Evolutionary conservation across 805 yeast genomes (phyloP).

Genomic region (Candida chauliodis): DNA sequence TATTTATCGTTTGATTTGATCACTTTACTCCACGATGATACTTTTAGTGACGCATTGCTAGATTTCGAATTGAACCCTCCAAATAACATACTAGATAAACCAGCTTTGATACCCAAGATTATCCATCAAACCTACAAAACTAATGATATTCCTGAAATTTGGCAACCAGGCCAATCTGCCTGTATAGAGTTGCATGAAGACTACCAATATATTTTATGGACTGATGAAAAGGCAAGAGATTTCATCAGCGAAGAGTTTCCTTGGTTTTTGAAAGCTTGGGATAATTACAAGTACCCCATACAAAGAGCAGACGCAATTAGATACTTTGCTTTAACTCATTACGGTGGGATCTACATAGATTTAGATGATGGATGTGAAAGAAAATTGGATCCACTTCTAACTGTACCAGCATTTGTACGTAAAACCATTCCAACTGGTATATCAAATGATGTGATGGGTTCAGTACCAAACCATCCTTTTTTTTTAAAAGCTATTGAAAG

Average conservation of each 20-base stretch:
- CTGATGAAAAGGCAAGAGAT: slow-evolving; percentile 76
- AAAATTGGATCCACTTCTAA: slow-evolving; percentile 72
- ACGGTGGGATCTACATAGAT: slow-evolving; percentile 89
- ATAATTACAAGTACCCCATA: slow-evolving; percentile 73
- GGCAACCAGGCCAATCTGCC: slow-evolving; percentile 74
- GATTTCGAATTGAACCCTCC: slow-evolving; percentile 61
- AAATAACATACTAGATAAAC: slow-evolving; percentile 38
- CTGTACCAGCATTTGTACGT: slow-evolving; percentile 81
- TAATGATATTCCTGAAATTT: slow-evolving; percentile 69
- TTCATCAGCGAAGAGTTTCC: slow-evolving; percentile 78
- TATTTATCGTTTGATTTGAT: slow-evolving; percentile 70
- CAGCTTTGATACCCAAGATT: slow-evolving; percentile 75
- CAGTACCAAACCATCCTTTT: slow-evolving; percentile 84
- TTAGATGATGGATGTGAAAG: slow-evolving; percentile 85
- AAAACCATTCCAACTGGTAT: slow-evolving; percentile 89
- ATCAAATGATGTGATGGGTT: slow-evolving; percentile 90
- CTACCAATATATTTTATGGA: slow-evolving; percentile 86
- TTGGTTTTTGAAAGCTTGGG: slow-evolving; percentile 83
- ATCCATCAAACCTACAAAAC: slow-evolving; percentile 93
- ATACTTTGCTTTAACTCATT: slow-evolving; percentile 77
- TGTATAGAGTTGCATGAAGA: slow-evolving; percentile 83
- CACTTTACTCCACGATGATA: slow-evolving; percentile 69
- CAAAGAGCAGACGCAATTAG: slow-evolving; percentile 89
- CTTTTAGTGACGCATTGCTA: slow-evolving; percentile 59
- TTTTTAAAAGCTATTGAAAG: slow-evolving; percentile 66